Evolutionary conservation across 306 rosid species (phyloP), one percentile per base, ranked within the genome.

Genomic region (Citrullus amarus): DNA sequence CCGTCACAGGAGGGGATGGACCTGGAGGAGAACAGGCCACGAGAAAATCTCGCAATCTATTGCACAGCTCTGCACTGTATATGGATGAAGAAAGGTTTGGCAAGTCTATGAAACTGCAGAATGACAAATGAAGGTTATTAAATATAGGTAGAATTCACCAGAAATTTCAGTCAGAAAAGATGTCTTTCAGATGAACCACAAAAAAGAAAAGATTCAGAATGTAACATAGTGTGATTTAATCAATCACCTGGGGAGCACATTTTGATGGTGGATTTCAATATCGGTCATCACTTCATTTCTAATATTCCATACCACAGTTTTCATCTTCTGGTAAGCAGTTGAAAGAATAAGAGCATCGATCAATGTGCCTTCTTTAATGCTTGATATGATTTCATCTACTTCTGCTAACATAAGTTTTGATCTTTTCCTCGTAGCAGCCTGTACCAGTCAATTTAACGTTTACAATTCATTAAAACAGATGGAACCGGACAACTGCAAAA

Each of bases 391-490:
- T 87, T 95, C 99, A 82, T 95, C 99, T 16, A 97, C 93, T 83
- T 95, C 99, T 63, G 88, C 84, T 78, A 88, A 83, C 62, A 86
- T 90, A 88, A 94, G 83, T 79, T 87, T 88, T 77, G 97, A 88
- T 82, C 99, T 91, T 86, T 91, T 95, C 82, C 85, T 91, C 16
- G 90, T 89, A 68, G 99, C 97, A 85, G 93, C 97, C 99, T 95
- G 83, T 69, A 86, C 83, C 70, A 80, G 78, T 79, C 58, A 55
- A 70, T 57, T 25, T 22, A 58, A n/a, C 20, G 6, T 59, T 39
- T 28, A 75, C 36, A 44, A 20, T 46, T 70, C 57, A 14, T 22
- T 69, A 22, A 20, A 22, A 43, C 10, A 46, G 18, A 5, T 18
- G 20, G 43, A 18, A 69, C 12, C 6, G 1, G 36, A 44, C 1